Evolutionary conservation across 2,329 filamentous ascomycete genomes (phyloP).

Genomic region (Shiraia sp.): DNA sequence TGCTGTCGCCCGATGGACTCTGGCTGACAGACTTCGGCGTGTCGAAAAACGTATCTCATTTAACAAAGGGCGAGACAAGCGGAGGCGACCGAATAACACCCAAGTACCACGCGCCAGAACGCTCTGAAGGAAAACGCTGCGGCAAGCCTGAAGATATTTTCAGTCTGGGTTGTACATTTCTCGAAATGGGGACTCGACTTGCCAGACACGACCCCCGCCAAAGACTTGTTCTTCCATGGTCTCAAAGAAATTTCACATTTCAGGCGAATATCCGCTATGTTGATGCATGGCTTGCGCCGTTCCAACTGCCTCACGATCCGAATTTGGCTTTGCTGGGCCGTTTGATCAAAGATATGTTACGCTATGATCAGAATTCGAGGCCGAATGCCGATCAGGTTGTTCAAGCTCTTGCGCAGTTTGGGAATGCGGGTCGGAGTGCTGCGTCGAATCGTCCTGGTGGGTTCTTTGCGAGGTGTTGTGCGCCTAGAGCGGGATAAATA

Average conservation of each 20-base stretch:
- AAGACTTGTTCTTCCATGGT: not conserved
- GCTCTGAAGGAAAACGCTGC: conserved; percentile 12
- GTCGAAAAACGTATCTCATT: conserved; percentile 23
- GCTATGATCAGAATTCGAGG: too few relatives aligned
- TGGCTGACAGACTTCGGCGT: conserved; percentile 30
- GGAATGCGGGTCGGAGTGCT: too few relatives aligned
- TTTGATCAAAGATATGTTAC: too few relatives aligned
- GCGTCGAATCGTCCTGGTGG: too few relatives aligned
- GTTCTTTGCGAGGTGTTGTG: too few relatives aligned
- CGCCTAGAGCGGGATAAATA: too few relatives aligned
- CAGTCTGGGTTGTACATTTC: conserved; percentile 22
- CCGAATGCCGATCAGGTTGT: too few relatives aligned
- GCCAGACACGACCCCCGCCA: not conserved
- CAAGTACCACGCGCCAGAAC: conserved; percentile 29
- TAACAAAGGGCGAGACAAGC: conserved; percentile 20
- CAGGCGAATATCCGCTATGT: not conserved
- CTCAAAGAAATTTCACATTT: not conserved
- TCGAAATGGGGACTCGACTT: conserved; percentile 16
- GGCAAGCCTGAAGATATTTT: conserved; percentile 26
- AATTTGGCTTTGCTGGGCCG: too few relatives aligned
- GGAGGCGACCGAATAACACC: conserved; percentile 22
- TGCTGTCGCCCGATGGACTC: conserved; percentile 14
- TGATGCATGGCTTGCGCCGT: too few relatives aligned
- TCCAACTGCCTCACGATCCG: too few relatives aligned
- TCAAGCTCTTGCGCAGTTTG: too few relatives aligned